Evolutionary conservation across 2,329 filamentous ascomycete species (phyloP), one percentile per base, ranked within the genome.

Genomic region (Alternaria gansuensis): DNA sequence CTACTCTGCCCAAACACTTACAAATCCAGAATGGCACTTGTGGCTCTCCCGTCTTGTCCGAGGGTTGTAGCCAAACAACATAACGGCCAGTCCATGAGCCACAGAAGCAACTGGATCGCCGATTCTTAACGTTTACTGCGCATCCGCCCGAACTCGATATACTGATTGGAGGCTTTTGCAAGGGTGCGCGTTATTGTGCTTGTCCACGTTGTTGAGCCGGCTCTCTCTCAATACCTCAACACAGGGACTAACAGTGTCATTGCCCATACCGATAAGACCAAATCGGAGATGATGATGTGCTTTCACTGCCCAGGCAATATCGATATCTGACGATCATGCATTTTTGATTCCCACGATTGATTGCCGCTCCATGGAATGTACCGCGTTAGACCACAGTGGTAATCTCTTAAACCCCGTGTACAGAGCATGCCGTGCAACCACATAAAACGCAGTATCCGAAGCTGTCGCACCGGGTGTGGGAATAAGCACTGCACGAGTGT

Each of bases 391-490:
- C 33, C 21, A 33, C 13, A 21, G 37, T 51, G 17, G 26, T 21
- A 43, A 51, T 33, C 10, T 17, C 28, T 13, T 14, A 28, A 33
- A 23, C 10, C 24, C 36, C n/a, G 13, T 49, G 13, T 21, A 48
- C 31, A 37, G 24, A 39, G 34, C 36, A 37, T 54, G 50, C 13
- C 28, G 55, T 54, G 29, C 36, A 5, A 41, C 50, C 37, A 23
- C 43, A 36, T 14, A 41, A 28, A 49, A 49, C 37, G 26, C 43
- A 23, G 24, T 49, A 44, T 49, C 44, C 36, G 55, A 49, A 33
- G 50, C 37, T 17, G 29, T 34, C 37, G 34, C 41, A 51, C 55
- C 13, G 17, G 49, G 49, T 34, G 36, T 54, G 36, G 37, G 24
- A 58, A 52, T 43, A 45, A 48, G 44, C 31, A 36, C 9, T 28